These are phyloP conservation scores for Mucor sp. DNA, from an alignment of 371 early-diverging fungal genomes.

Conservation along the genomic window DNA sequence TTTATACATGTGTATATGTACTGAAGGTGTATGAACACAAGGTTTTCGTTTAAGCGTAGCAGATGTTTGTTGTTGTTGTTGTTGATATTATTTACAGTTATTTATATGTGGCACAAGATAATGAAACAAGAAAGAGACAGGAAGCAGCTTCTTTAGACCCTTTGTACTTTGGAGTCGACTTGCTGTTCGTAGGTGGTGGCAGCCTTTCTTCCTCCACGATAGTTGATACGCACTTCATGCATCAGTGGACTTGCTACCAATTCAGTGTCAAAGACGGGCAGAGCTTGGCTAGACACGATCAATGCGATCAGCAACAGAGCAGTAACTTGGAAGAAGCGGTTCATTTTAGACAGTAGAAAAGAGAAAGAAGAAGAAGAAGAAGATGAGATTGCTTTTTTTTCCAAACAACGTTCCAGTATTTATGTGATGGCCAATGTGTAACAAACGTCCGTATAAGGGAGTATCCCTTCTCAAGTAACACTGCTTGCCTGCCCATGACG, in stretches of 20 bases:
- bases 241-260: constrained; percentile 33
- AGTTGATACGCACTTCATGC: constrained; percentile 25
- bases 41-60: neutral
- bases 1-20: neutral
- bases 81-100: neutral
- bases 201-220: constrained; percentile 23
- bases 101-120: neutral
- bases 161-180: neutral
- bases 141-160: neutral
- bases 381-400: neutral
- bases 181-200: neutral
- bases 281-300: constrained; percentile 1
- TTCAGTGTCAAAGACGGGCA: constrained; percentile 36
- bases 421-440: neutral
- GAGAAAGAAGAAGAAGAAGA: neutral
- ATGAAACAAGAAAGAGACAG: neutral
- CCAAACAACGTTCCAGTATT: neutral
- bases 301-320: neutral
- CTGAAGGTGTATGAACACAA: neutral
- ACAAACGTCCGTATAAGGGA: neutral
- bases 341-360: constrained; percentile 3
- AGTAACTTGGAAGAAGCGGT: neutral
- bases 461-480: neutral
- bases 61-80: constrained; percentile 1
- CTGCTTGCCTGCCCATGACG: neutral